Base-by-base conservation (phyloP, 2,329 filamentous ascomycete genomes). In the Rhinocladiella mackenziei region DNA sequence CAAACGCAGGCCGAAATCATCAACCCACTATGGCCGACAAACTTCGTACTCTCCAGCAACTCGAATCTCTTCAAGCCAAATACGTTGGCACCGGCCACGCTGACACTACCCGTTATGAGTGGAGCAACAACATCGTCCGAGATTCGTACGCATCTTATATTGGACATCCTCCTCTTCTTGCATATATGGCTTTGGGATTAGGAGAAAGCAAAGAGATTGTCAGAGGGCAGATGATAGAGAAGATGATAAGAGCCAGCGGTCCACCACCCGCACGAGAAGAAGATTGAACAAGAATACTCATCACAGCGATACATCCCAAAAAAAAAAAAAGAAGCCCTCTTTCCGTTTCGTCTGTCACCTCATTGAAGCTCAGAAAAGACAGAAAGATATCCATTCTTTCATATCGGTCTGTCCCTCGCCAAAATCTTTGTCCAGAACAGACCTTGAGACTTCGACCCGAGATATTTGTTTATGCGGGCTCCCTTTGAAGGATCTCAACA, bases 51-150 rank as follows among this genome's bases (percentile, higher is more conserved):
- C 87, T 95, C 59, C 92, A 98, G 69, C 92, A 98, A 67, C 89
- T 98, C 63, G 92, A 98, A 70, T 84, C 89, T 54, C 85, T 97
- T 13, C 92, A 98, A 70, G 84, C 89, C 61, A 94, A 94, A 61
- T 96, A 92, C 73, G 77, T 98, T 60, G 92, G 92, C 57, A 97
- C 92, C 3, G 92, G 92, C 17, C 89, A 96, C 67, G 87, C 91
- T 31, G 92, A 98, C 71, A 97, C 91, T 10, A 94, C 89, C 18
- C 94, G 88, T 66, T 92, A 92, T 81, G 92, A 98, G 70, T 98
- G 89, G 89, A 84, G 84, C 38, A 89, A 86, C 48, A 98, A 97
- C 71, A 91, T 97, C 62, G 80, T 89, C 63, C 89, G 92, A 64
- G 92, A 98, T 72, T 94, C 84, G 15, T 89, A 91, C 63, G 80